These are phyloP conservation scores for Sordariomycetes sp. DNA, from an alignment of 2,329 filamentous ascomycete species.

Conservation along the genomic window DNA sequence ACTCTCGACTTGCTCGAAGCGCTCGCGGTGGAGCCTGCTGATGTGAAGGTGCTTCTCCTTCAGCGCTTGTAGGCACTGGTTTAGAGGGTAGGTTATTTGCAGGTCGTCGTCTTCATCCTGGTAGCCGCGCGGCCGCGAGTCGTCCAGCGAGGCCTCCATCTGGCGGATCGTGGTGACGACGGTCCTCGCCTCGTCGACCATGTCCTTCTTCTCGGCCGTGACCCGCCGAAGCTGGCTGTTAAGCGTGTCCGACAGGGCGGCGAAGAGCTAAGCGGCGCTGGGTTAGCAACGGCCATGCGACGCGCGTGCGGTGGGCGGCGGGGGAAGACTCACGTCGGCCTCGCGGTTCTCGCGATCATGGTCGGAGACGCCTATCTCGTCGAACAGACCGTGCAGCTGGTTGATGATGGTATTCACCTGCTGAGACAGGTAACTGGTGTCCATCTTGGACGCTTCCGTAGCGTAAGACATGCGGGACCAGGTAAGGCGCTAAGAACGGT, in stretches of 20 bases:
- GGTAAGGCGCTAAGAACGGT: background rate
- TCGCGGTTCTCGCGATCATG: constrained; percentile 89
- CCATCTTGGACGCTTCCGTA: constrained; percentile 41
- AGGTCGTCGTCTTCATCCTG: constrained; percentile 54
- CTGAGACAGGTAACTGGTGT: constrained; percentile 84
- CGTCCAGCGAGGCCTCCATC: constrained; percentile 85
- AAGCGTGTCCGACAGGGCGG: constrained; percentile 81
- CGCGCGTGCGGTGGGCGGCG: background rate
- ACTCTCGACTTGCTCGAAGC: constrained; percentile 95
- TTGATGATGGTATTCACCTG: constrained; percentile 92
- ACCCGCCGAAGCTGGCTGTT: constrained; percentile 83
- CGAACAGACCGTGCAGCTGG: constrained; percentile 88
- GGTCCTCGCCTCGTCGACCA: constrained; percentile 81
- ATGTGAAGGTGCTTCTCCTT: constrained; percentile 81
- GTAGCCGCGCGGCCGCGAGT: constrained; percentile 55
- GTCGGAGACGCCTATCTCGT: constrained; percentile 90
- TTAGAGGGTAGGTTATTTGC: constrained; percentile 73
- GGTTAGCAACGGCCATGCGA: constrained; percentile 4
- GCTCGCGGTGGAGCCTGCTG: constrained; percentile 74
- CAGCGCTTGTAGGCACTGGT: constrained; percentile 64
- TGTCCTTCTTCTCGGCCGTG: constrained; percentile 75
- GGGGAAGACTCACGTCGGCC: constrained; percentile 56
- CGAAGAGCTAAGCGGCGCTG: constrained; percentile 57
- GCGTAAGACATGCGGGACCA: background rate
- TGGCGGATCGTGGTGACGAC: constrained; percentile 81